Base-by-base conservation (phyloP, 148 eudicot genomes). In the Tetragonia tetragonoides region DNA sequence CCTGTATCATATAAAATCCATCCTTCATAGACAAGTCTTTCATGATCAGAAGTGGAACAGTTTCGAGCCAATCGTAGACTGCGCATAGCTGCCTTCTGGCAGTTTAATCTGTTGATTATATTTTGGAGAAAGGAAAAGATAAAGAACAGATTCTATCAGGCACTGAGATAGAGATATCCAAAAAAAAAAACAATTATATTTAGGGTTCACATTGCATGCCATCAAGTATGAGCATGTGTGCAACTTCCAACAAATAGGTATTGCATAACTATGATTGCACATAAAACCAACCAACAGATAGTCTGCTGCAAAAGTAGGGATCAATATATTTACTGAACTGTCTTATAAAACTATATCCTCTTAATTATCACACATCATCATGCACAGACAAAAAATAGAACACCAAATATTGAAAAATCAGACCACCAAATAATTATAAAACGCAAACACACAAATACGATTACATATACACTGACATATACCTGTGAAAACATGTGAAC, bases 1-100 rank as follows among this genome's bases (percentile, higher is more conserved):
- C 98, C 98, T 7, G 96, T 93, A 74, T 93, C 98, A 79, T 91
- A 93, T 78, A 93, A 82, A 74, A 93, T 86, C 98, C 96, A 91
- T 75, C 96, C 96, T 86, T 93, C 96, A 74, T 93, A 93, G 60
- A 93, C 92, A 71, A 93, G 91, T 73, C 86, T 89, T 84, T 93
- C 98, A 68, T 89, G 96, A 68, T 91, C 92, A 74, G 91, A 89
- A 46, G 86, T 72, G 42, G 98, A 86, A 78, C 87, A 84, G 71
- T 91, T 87, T 62, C 94, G 87, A 70, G 98, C 96, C 75, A 89
- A 66, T 62, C 94, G 88, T 42, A 93, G 83, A 81, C 98, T 86
- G 76, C 90, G 91, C 98, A 93, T 90, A 72, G 98, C 98, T 62
- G 92, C 92, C 75, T 91, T 90, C 79, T 90, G 97, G 84, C 96